A percentile compares a stretch with the other conserved stretches of the same genome.
Evolutionary conservation across 768 basidiomycete species (phyloP).

Genomic region (Termitomyces bulborhizus): DNA sequence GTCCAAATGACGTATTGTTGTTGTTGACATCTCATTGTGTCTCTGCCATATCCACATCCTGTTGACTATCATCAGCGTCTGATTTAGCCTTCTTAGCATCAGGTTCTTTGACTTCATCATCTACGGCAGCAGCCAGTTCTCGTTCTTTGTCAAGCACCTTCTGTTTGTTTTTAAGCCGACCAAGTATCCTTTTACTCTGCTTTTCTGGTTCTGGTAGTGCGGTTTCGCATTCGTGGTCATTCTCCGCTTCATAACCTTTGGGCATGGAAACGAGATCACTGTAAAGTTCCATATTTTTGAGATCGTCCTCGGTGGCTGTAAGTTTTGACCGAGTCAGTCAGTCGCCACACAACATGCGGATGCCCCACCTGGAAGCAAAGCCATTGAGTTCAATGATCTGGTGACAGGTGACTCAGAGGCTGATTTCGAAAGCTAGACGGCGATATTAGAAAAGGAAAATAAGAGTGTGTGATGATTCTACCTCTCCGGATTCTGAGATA

Average conservation of each 20-base stretch:
- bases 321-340: not conserved
- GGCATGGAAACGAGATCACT: conserved; percentile 33
- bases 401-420: conserved; percentile 25
- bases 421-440: conserved; percentile 28
- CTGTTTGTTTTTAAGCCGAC: conserved; percentile 45
- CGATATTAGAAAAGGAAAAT: not conserved
- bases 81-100: conserved; percentile 31
- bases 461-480: conserved; percentile 15
- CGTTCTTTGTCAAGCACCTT: conserved; percentile 32
- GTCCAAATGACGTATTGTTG: too few species aligned
- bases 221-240: conserved; percentile 31
- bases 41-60: conserved; percentile 17
- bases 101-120: conserved; percentile 22
- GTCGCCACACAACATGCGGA: not conserved
- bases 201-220: conserved; percentile 17
- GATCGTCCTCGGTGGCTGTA: conserved; percentile 42
- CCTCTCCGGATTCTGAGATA: conserved; percentile 31
- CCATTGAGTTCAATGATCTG: conserved; percentile 37
- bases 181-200: conserved; percentile 39
- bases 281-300: conserved; percentile 57
- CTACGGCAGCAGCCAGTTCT: conserved; percentile 9
- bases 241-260: conserved; percentile 43
- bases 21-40: not conserved
- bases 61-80: conserved; percentile 16
- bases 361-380: conserved; percentile 39